phyloP scores from a whole-genome alignment of 306 rosid genomes.

The Cicer arietinum region DNA sequence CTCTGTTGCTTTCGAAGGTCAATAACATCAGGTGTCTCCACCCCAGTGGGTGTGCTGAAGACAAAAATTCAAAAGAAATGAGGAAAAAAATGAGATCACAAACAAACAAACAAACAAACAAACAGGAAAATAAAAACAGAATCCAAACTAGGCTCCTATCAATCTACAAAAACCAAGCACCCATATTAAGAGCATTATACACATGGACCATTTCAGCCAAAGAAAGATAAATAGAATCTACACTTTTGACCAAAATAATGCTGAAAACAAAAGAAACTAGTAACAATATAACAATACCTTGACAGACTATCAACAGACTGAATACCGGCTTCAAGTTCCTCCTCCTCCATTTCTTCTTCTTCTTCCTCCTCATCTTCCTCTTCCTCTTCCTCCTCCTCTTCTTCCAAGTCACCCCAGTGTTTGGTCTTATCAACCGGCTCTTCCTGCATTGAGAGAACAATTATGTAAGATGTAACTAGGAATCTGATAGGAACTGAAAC shows the following conservation, averaged over 20 bases:
- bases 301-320: slow-evolving; percentile 93
- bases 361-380: slow-evolving; percentile 87
- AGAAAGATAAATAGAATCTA: neutral
- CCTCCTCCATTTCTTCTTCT: slow-evolving; percentile 83
- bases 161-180: neutral
- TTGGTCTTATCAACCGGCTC: slow-evolving; percentile 96
- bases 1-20: slow-evolving; percentile 97
- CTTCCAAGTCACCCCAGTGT: slow-evolving; percentile 99
- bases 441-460: slow-evolving; percentile 63
- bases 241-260: neutral
- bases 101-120: neutral
- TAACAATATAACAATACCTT: slow-evolving; percentile 56
- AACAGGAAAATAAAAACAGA: neutral
- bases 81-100: slow-evolving; percentile 19
- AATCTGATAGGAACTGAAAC: slow-evolving; percentile 23
- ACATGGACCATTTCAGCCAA: neutral
- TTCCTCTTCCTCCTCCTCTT: slow-evolving; percentile 90
- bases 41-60: slow-evolving; percentile 94
- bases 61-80: slow-evolving; percentile 13
- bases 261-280: neutral
- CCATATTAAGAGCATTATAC: slow-evolving; percentile 24
- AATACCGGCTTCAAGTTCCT: slow-evolving; percentile 79
- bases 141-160: neutral
- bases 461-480: slow-evolving; percentile 26
- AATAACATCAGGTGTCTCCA: slow-evolving; percentile 94